Percentiles rank a stretch among this genome's conserved stretches.
These are phyloP conservation scores for Leptomonas pyrrhocoris DNA, from an alignment of 208 protist genomes.

Conservation along the genomic window DNA sequence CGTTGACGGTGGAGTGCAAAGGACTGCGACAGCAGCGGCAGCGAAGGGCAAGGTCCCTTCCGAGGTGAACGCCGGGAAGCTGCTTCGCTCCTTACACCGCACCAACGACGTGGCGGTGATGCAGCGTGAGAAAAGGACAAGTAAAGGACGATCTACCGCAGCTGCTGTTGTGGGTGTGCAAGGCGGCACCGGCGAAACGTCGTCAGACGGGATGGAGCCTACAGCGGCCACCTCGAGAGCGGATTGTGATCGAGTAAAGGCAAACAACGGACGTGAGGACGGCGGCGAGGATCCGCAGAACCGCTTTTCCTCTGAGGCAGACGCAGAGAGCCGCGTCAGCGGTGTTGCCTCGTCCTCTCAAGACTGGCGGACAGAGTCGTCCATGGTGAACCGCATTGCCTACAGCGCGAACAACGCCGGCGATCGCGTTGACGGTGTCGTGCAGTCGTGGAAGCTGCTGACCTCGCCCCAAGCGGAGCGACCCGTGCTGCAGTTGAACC, in stretches of 20 bases:
- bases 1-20: not conserved
- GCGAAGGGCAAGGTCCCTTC: constrained; percentile 4
- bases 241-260: no score
- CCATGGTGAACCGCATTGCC: constrained; percentile 24
- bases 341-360: constrained; percentile 10
- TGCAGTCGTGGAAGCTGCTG: constrained; percentile 41
- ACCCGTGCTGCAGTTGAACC: constrained; percentile 42
- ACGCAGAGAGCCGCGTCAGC: not conserved
- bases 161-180: no score
- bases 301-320: not conserved
- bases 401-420: constrained; percentile 24
- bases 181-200: no score
- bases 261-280: not conserved
- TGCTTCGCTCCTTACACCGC: constrained; percentile 11
- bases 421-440: constrained; percentile 26
- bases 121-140: not conserved
- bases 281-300: constrained; percentile 18
- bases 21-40: not conserved
- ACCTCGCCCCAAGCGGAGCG: constrained; percentile 21
- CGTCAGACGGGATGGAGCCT: no score
- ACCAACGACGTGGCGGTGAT: not conserved
- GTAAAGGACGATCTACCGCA: not conserved
- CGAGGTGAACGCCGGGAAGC: constrained; percentile 3
- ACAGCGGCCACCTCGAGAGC: no score
- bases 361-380: constrained; percentile 19